A percentile compares a stretch with the other conserved stretches of the same genome.
Evolutionary conservation across 2,329 filamentous ascomycete species (phyloP).

Genomic region (Pseudocercospora pini-densiflorae): DNA sequence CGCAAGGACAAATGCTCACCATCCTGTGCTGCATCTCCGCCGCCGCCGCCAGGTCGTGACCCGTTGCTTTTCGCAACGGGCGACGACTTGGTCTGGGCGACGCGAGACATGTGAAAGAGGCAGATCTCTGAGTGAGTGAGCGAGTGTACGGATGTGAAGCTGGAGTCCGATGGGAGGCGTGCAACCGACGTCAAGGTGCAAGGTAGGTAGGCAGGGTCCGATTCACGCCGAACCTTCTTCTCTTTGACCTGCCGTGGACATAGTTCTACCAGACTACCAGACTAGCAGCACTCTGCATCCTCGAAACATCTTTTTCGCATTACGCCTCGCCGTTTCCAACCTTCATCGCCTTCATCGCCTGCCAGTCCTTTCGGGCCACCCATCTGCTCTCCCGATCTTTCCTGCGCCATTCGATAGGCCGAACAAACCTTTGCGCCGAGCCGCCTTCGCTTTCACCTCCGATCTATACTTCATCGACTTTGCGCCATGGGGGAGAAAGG

Average conservation of each 20-base stretch:
- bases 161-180: background rate
- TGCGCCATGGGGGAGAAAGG: slow-evolving; percentile 34
- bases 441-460: background rate
- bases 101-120: slow-evolving; percentile 38
- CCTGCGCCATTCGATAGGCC: background rate
- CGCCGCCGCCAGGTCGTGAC: slow-evolving; percentile 16
- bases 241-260: background rate
- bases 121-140: background rate
- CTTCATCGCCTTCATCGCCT: background rate
- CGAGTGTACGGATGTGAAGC: background rate
- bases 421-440: background rate
- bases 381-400: background rate
- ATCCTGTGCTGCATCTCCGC: slow-evolving; percentile 33
- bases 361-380: slow-evolving; percentile 7
- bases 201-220: background rate
- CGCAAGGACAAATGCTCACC: slow-evolving; percentile 35
- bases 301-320: slow-evolving; percentile 1
- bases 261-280: background rate
- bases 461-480: slow-evolving; percentile 8
- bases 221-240: background rate
- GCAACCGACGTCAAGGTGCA: background rate
- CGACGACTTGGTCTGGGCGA: slow-evolving; percentile 35
- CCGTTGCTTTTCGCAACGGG: slow-evolving; percentile 29
- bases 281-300: background rate
- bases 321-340: background rate